phyloP scores from a whole-genome alignment of 352 stramenopile species.

The Globisporangium uncinulatum region DNA sequence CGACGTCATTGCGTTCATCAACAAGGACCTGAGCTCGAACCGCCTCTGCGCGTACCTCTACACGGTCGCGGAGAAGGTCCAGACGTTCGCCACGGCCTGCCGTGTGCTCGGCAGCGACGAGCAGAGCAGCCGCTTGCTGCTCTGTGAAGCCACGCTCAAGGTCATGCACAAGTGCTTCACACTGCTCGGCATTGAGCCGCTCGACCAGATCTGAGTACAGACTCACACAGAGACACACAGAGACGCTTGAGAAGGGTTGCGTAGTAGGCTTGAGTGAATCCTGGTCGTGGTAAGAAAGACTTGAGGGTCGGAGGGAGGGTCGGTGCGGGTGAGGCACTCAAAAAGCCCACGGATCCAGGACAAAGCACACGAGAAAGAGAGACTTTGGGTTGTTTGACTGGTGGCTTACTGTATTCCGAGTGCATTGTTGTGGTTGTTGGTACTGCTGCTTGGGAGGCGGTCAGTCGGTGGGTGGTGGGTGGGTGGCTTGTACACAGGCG shows the following conservation, averaged over 20 bases:
- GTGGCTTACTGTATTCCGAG: too few species aligned
- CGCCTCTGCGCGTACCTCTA: slow-evolving; percentile 98
- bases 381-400: too few species aligned
- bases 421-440: too few species aligned
- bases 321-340: too few species aligned
- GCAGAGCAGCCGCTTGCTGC: slow-evolving; percentile 94
- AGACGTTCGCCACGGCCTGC: slow-evolving; percentile 98
- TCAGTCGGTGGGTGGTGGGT: background rate
- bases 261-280: too few species aligned
- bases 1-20: slow-evolving; percentile 92
- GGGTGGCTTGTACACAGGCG: background rate
- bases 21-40: slow-evolving; percentile 96
- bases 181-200: slow-evolving; percentile 90
- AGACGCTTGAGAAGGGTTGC: background rate
- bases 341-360: too few species aligned
- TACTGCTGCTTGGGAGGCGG: too few species aligned
- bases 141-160: slow-evolving; percentile 94
- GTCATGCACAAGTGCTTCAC: slow-evolving; percentile 94
- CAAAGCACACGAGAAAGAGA: too few species aligned
- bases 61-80: slow-evolving; percentile 94
- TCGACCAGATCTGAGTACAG: slow-evolving; percentile 91
- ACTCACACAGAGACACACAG: background rate
- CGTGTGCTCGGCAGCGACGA: slow-evolving; percentile 93
- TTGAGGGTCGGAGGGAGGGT: too few species aligned
- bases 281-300: too few species aligned